Conservation (phyloP, 805 yeast species). For the Cyberlindnera lachancei region DNA sequence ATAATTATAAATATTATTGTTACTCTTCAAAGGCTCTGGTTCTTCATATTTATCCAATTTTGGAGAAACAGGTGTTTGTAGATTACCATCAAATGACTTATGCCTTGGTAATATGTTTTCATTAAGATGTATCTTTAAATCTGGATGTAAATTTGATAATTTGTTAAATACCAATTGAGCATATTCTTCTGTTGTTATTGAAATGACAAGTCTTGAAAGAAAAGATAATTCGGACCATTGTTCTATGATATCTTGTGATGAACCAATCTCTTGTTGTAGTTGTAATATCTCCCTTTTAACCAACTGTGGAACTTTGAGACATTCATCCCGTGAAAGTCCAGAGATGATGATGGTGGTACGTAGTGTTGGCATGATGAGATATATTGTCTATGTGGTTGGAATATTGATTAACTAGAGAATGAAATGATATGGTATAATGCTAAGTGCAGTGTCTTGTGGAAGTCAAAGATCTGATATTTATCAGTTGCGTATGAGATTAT, state of each 20-base stretch:
- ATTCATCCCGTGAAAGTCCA: constrained; percentile 14
- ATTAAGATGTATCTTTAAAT: constrained; percentile 25
- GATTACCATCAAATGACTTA: constrained; percentile 18
- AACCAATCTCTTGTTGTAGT: constrained; percentile 3
- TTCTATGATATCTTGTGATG: constrained; percentile 7
- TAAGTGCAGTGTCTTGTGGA: too few species aligned
- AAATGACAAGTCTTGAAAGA: constrained; percentile 35
- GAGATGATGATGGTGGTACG: constrained; percentile 20
- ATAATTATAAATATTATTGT: too few species aligned
- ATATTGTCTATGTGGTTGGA: too few species aligned
- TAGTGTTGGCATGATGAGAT: too few species aligned
- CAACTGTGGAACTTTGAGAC: constrained; percentile 12
- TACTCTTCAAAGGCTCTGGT: constrained; percentile 15
- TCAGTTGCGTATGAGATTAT: too few species aligned
- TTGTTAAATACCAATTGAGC: constrained; percentile 19
- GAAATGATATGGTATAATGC: too few species aligned
- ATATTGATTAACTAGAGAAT: too few species aligned
- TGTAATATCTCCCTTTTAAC: constrained; percentile 12
- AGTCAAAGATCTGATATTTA: too few species aligned
- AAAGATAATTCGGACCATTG: constrained; percentile 34
- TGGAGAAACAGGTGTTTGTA: constrained; percentile 17
- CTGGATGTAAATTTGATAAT: constrained; percentile 14
- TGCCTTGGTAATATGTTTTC: constrained; percentile 28
- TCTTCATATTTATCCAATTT: constrained; percentile 16
- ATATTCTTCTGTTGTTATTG: constrained; percentile 22